phyloP scores from a whole-genome alignment of 1,284 basidiomycete species.

The Marasmius fiardii region DNA sequence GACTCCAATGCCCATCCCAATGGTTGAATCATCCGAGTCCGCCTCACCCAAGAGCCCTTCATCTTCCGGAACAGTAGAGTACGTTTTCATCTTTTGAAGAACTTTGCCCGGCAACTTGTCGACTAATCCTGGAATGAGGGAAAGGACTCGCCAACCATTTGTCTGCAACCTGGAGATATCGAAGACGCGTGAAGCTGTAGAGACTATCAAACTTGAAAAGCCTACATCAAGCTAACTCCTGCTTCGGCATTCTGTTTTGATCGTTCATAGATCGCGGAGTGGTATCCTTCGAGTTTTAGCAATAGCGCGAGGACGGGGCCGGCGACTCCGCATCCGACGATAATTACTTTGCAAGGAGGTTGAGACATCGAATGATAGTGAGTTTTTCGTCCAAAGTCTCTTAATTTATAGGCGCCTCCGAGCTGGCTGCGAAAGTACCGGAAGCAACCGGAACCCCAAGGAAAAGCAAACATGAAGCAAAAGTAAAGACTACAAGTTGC shows the following conservation, averaged over 20 bases:
- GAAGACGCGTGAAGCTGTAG: background rate
- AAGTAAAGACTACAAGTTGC: no score
- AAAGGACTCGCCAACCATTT: slow-evolving; percentile 38
- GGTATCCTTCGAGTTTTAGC: slow-evolving; percentile 39
- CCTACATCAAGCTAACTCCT: slow-evolving; percentile 35
- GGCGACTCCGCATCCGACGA: slow-evolving; percentile 41
- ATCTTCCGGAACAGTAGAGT: slow-evolving; percentile 30
- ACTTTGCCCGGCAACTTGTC: slow-evolving; percentile 29
- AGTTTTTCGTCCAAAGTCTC: no score
- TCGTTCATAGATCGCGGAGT: slow-evolving; percentile 40
- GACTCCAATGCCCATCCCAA: slow-evolving; percentile 27
- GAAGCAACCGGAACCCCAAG: no score
- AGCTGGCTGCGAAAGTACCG: background rate
- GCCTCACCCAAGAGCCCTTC: slow-evolving; percentile 27
- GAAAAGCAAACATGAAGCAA: no score
- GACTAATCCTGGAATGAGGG: slow-evolving; percentile 35
- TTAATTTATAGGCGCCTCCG: background rate
- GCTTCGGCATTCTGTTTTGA: slow-evolving; percentile 23
- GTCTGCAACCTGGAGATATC: slow-evolving; percentile 31
- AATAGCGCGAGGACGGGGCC: slow-evolving; percentile 44
- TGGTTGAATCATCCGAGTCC: slow-evolving; percentile 20
- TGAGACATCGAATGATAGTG: background rate
- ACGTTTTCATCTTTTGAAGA: slow-evolving; percentile 22
- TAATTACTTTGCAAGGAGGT: slow-evolving; percentile 27
- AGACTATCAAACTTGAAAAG: background rate